Conservation (phyloP, 2,329 filamentous ascomycete genomes). For the Pseudogymnoascus sp. region DNA sequence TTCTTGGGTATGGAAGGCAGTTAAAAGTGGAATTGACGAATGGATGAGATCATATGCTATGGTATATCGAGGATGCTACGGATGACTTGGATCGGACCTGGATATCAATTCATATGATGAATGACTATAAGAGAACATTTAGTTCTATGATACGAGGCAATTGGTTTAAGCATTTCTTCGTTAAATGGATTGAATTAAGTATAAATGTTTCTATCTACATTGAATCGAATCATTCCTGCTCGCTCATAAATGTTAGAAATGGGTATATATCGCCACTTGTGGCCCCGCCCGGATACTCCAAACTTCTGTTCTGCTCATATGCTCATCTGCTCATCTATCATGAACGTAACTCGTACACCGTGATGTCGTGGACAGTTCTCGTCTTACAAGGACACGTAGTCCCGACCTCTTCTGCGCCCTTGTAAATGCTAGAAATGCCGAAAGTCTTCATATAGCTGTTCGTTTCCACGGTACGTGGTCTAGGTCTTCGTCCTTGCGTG, state of each 20-base stretch:
- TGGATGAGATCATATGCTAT: background rate
- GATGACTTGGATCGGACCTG: background rate
- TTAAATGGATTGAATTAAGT: conserved; percentile 3
- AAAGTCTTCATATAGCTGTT: background rate
- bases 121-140: background rate
- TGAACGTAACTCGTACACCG: background rate
- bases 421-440: conserved; percentile 1
- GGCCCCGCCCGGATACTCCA: conserved; percentile 5
- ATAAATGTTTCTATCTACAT: conserved; percentile 3
- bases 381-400: background rate
- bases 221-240: background rate
- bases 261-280: conserved; percentile 5
- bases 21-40: background rate
- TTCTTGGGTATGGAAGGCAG: background rate
- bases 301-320: background rate
- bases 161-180: background rate
- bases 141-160: background rate
- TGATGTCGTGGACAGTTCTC: background rate
- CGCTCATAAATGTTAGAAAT: conserved; percentile 5
- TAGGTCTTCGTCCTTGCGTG: background rate
- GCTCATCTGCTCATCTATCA: conserved; percentile 3
- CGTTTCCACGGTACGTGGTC: background rate
- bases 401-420: background rate
- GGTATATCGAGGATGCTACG: background rate
- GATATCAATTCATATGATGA: background rate